These are phyloP conservation scores for Orbilia javanica DNA, from an alignment of 2,329 filamentous ascomycete species.

Conservation along the genomic window DNA sequence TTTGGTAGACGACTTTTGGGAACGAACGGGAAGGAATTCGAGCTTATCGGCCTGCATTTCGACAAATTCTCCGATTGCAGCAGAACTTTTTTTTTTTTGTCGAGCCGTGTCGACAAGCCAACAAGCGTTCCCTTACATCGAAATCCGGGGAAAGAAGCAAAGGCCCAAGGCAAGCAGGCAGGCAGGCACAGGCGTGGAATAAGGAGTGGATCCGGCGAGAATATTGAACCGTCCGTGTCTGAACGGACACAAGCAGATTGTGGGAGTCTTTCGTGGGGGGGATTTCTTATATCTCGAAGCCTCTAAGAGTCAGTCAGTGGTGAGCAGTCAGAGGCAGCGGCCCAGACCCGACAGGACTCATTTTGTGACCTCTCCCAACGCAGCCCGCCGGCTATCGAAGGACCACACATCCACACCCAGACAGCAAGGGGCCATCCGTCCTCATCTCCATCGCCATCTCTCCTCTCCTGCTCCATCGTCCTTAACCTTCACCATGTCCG, in stretches of 20 bases:
- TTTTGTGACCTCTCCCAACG: neutral
- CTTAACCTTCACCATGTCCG: slow-evolving; percentile 64
- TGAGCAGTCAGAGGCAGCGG: neutral
- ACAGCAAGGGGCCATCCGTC: slow-evolving; percentile 42
- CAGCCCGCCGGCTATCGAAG: slow-evolving; percentile 24
- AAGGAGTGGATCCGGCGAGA: slow-evolving; percentile 28
- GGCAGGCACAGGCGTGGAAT: slow-evolving; percentile 42
- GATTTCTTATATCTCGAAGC: neutral
- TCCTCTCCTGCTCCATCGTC: slow-evolving; percentile 60
- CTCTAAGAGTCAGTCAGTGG: slow-evolving; percentile 11
- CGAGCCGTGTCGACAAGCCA: slow-evolving; percentile 41
- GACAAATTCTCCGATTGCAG: slow-evolving; percentile 48
- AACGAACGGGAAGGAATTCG: slow-evolving; percentile 3
- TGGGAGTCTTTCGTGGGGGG: slow-evolving; percentile 5
- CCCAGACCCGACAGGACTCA: slow-evolving; percentile 3
- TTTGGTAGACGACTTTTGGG: slow-evolving; percentile 3
- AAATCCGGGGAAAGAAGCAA: slow-evolving; percentile 43
- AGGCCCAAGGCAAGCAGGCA: slow-evolving; percentile 19
- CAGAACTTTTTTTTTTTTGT: neutral
- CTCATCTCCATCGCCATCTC: slow-evolving; percentile 51
- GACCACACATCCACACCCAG: slow-evolving; percentile 9
- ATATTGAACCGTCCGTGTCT: slow-evolving; percentile 31
- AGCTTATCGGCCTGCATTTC: slow-evolving; percentile 16
- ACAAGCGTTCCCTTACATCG: slow-evolving; percentile 17
- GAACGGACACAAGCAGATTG: neutral